Percentiles rank a stretch among this genome's conserved stretches.
Evolutionary conservation across 2,329 filamentous ascomycete genomes (phyloP).

Genomic region (Pyricularia sp.): DNA sequence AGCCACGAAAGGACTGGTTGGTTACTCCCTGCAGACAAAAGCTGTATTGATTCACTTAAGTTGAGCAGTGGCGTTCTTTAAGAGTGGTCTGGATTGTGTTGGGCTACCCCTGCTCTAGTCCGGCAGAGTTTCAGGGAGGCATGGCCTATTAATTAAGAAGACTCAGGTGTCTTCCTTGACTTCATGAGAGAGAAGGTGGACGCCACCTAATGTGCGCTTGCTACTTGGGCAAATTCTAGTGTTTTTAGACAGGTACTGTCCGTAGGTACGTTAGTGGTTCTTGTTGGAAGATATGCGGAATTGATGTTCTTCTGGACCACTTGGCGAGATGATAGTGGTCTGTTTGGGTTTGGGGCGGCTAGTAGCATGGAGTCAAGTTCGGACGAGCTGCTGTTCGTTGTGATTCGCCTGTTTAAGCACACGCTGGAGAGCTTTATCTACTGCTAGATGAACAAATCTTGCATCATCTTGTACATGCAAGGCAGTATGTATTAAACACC

Average conservation of each 20-base stretch:
- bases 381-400: background rate
- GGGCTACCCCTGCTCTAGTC: background rate
- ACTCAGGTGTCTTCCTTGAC: background rate
- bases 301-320: background rate
- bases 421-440: background rate
- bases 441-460: background rate
- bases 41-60: background rate
- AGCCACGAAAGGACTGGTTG: background rate
- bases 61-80: background rate
- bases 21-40: background rate
- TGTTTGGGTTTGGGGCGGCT: background rate
- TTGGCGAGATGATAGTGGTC: background rate
- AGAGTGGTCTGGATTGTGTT: background rate
- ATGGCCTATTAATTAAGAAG: background rate
- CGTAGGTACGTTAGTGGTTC: background rate
- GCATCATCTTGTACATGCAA: background rate
- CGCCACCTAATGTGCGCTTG: background rate
- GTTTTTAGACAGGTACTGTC: too few relatives aligned
- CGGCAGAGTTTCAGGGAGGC: background rate
- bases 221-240: too few relatives aligned
- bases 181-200: background rate
- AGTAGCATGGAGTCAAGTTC: background rate
- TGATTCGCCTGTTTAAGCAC: background rate
- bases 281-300: too few relatives aligned
- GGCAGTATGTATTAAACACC: too few relatives aligned